Evolutionary conservation across 208 protist species (phyloP).

Genomic region (Acanthamoeba triangularis): DNA sequence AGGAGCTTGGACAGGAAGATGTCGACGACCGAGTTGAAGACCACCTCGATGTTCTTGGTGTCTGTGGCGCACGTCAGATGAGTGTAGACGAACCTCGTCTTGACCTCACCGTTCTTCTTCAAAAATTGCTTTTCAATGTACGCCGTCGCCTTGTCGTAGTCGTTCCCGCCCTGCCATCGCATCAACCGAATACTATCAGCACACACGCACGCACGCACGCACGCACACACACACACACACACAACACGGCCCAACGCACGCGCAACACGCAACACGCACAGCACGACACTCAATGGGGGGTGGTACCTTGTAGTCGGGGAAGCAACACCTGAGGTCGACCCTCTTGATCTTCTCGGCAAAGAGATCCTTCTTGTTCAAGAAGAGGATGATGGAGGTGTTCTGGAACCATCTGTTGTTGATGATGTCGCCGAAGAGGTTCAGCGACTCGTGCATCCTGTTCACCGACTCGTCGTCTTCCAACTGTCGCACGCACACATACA

Average conservation of each 20-base stretch:
- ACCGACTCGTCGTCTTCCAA: constrained; percentile 91
- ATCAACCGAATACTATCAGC: background rate
- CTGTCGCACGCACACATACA: constrained; percentile 69
- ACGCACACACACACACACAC: background rate
- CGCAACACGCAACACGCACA: too few species aligned
- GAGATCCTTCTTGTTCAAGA: constrained; percentile 93
- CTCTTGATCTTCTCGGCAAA: constrained; percentile 91
- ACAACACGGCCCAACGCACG: too few species aligned
- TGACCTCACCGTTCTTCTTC: constrained; percentile 81
- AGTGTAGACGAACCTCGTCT: constrained; percentile 87
- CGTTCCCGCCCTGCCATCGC: background rate
- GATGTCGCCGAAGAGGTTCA: constrained; percentile 91
- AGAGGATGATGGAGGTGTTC: constrained; percentile 92
- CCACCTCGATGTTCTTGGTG: constrained; percentile 91
- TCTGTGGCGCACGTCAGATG: constrained; percentile 93
- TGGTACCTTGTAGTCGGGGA: constrained; percentile 85
- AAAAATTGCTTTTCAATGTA: constrained; percentile 90
- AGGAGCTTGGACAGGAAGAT: constrained; percentile 84
- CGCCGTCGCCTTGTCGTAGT: constrained; percentile 82
- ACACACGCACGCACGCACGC: background rate
- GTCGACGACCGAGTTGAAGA: constrained; percentile 91
- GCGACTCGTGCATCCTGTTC: constrained; percentile 92
- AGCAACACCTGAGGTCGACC: constrained; percentile 84
- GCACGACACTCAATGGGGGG: too few species aligned
- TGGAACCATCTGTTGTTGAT: constrained; percentile 90